phyloP scores from a whole-genome alignment of 2,329 filamentous ascomycete species.

The Penicillium sp. region DNA sequence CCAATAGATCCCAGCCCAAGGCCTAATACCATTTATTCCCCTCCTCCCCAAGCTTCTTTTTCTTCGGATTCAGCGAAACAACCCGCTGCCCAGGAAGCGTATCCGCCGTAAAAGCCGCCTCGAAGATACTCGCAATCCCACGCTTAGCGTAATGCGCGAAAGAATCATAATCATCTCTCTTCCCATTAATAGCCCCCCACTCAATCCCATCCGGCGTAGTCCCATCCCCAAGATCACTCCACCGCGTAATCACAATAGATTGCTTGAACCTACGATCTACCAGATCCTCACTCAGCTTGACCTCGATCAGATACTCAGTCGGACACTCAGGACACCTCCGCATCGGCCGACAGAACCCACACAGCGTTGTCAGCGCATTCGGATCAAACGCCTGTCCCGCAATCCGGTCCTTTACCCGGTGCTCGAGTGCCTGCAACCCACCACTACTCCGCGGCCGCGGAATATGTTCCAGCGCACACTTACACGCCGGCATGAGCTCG shows the following conservation, averaged over 20 bases:
- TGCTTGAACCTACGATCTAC: constrained; percentile 53
- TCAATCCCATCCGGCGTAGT: constrained; percentile 47
- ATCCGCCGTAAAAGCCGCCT: constrained; percentile 53
- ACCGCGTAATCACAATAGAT: constrained; percentile 58
- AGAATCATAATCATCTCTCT: constrained; percentile 49
- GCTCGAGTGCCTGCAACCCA: constrained; percentile 41
- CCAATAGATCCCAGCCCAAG: not conserved
- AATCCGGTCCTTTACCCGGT: constrained; percentile 38
- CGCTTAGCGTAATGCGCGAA: constrained; percentile 53
- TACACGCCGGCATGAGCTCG: constrained; percentile 57
- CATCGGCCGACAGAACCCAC: constrained; percentile 56
- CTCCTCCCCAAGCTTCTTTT: constrained; percentile 53
- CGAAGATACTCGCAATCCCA: constrained; percentile 59
- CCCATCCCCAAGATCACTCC: constrained; percentile 60
- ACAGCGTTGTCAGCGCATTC: constrained; percentile 50
- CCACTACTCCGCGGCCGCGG: constrained; percentile 43
- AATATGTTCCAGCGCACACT: constrained; percentile 60
- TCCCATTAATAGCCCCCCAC: constrained; percentile 56
- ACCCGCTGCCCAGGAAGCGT: constrained; percentile 57
- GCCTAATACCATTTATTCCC: constrained; percentile 58
- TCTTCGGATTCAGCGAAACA: constrained; percentile 57
- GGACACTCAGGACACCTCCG: constrained; percentile 61
- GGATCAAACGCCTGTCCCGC: constrained; percentile 27
- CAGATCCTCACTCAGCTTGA: constrained; percentile 58
- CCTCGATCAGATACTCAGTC: constrained; percentile 60